Percentiles rank a stretch among this genome's conserved stretches.
phyloP scores from a whole-genome alignment of 345 rosid species.

The Iberis pinnata region DNA sequence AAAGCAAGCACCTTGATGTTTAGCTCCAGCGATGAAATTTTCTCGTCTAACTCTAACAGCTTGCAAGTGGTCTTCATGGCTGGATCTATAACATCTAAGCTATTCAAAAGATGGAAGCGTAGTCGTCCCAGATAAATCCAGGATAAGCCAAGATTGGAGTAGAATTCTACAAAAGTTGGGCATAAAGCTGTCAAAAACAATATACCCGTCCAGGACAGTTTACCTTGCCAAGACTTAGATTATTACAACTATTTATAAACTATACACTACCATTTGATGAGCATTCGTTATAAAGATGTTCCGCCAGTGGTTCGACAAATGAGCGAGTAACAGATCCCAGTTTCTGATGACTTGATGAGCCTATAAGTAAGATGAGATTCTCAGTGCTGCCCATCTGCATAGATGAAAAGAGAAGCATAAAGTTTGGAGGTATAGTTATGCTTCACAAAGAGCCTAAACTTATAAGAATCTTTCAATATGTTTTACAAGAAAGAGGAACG shows the following conservation, averaged over 20 bases:
- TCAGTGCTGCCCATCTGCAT: constrained; percentile 42
- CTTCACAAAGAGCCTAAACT: constrained; percentile 4
- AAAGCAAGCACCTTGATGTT: constrained; percentile 56
- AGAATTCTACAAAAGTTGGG: constrained; percentile 31
- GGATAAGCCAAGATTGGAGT: constrained; percentile 50
- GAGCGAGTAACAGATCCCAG: constrained; percentile 40
- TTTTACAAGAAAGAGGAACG: constrained; percentile 15
- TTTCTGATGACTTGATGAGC: constrained; percentile 53
- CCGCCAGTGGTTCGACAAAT: constrained; percentile 52
- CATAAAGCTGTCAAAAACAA: constrained; percentile 11
- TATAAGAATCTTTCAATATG: constrained; percentile 5
- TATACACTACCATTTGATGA: constrained; percentile 40
- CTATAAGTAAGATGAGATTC: constrained; percentile 44
- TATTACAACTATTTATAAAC: constrained; percentile 14
- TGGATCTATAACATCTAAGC: constrained; percentile 70
- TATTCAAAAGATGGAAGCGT: constrained; percentile 64
- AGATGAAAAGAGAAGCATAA: constrained; percentile 26
- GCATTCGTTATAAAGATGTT: constrained; percentile 43
- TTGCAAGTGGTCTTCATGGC: constrained; percentile 62
- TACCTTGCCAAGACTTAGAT: constrained; percentile 2
- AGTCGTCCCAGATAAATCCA: constrained; percentile 74
- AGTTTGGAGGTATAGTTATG: constrained; percentile 10
- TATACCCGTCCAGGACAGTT: neutral
- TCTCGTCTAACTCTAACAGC: constrained; percentile 44
- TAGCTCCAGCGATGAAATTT: constrained; percentile 51